Base-by-base conservation (phyloP, 2,329 filamentous ascomycete genomes). In the Aspergillus sp. region DNA sequence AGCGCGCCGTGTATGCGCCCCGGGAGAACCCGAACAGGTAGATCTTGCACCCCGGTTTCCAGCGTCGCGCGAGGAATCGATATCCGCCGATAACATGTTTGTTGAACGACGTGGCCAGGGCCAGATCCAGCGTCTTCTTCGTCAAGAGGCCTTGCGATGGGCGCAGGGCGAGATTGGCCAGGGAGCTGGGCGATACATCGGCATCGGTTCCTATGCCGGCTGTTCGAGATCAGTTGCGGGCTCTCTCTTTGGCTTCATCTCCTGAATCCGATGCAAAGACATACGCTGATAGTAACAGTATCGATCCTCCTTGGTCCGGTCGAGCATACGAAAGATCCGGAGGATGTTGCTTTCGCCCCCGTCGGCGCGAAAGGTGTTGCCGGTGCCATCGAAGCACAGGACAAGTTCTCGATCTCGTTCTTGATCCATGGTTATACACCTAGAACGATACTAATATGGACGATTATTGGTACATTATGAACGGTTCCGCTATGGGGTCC, bases 311-410 rank as follows among this genome's bases (percentile, higher is more conserved):
- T 64, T 62, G 12, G 49, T 60, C 27, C 63, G 59, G 44, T 66
- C 59, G 2, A 67, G 54, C 63, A 68, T 66, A 5, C 65, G 62
- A 51, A 65, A 70, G 7, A 70, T 66, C 52, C 65, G 71, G 12
- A 71, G 54, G 30, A 71, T 66, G 49, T 71, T 72, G 51, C 64
- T 71, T 44, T 70, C 68, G 2, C 58, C 56, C n/a, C 64, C 62
- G 44, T 66, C 66, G 7, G 61, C 65, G 5, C 56, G 58, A 43
- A 66, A 70, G 29, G 61, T 66, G 44, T 68, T 70, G 1, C 66
- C 66, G 0, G 69, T 71, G 43, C 68, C 68, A 56, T 72, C 60
- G 38, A 69, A 68, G 52, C 63, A 69, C 19, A 68, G 53, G 9
- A 67, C 62, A 39, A 67, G 53, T 10, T 57, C 39, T 38, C 44